phyloP scores from a whole-genome alignment of 2,329 filamentous ascomycete genomes.

The Aspergillus latus region DNA sequence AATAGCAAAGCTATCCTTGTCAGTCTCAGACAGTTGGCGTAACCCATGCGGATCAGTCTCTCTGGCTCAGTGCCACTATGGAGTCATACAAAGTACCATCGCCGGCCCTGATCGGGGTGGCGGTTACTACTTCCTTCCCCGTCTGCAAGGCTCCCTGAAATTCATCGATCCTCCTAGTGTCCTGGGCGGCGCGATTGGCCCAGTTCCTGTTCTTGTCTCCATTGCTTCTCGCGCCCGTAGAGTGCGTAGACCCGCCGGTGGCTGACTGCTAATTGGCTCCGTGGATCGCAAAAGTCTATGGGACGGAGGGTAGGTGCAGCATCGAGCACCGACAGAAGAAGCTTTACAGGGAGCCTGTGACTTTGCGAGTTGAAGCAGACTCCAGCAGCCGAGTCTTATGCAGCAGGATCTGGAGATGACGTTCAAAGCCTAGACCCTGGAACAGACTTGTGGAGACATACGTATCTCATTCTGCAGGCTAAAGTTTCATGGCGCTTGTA shows the following conservation, averaged over 20 bases:
- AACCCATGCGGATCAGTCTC: too few species aligned
- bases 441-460: not conserved
- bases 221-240: not conserved
- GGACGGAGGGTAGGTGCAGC: slow-evolving; percentile 3
- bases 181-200: not conserved
- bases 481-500: not conserved
- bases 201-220: not conserved
- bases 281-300: slow-evolving; percentile 13
- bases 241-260: not conserved
- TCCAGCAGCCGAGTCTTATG: not conserved
- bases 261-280: slow-evolving; percentile 5
- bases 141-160: too few species aligned
- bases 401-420: not conserved
- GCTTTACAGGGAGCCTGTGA: not conserved
- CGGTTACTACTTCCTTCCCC: too few species aligned
- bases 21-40: too few species aligned
- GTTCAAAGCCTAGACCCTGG: not conserved
- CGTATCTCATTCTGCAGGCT: not conserved
- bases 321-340: not conserved
- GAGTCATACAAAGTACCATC: too few species aligned
- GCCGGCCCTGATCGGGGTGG: too few species aligned
- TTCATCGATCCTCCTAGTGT: not conserved
- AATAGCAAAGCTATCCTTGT: not conserved
- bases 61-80: too few species aligned
- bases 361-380: too few species aligned